Conservation (phyloP, 768 basidiomycete species). For the Suillus plorans region DNA sequence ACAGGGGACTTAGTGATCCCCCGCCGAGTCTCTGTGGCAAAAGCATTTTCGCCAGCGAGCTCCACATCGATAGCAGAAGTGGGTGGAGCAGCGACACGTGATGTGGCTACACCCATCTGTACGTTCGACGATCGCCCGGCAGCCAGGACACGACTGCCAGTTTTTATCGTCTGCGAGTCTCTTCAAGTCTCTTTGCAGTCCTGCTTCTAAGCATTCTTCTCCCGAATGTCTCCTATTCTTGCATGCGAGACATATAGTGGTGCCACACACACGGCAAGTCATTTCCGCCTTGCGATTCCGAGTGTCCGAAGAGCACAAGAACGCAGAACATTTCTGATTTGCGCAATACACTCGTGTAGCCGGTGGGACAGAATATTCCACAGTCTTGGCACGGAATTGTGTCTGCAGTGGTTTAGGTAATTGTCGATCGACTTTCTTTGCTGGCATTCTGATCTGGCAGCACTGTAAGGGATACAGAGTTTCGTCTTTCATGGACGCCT, state of each 20-base stretch:
- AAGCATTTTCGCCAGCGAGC: conserved; percentile 6
- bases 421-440: conserved; percentile 28
- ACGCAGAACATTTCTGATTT: conserved; percentile 46
- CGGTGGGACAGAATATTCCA: conserved; percentile 46
- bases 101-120: conserved; percentile 57
- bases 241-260: conserved; percentile 46
- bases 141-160: conserved; percentile 66
- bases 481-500: conserved; percentile 46
- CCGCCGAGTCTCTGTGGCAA: conserved; percentile 7
- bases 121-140: conserved; percentile 55
- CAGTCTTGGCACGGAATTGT: conserved; percentile 41
- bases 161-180: conserved; percentile 44
- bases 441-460: conserved; percentile 41
- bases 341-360: conserved; percentile 50
- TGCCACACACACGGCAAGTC: conserved; percentile 41
- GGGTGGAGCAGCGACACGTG: conserved; percentile 46
- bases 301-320: conserved; percentile 39
- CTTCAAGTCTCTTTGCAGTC: conserved; percentile 39
- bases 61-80: conserved; percentile 26
- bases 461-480: conserved; percentile 52
- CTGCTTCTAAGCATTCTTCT: conserved; percentile 42
- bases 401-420: conserved; percentile 28
- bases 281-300: conserved; percentile 15
- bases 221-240: conserved; percentile 43
- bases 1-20: background rate